phyloP scores from a whole-genome alignment of 768 basidiomycete genomes.

The Trametes elegans region DNA sequence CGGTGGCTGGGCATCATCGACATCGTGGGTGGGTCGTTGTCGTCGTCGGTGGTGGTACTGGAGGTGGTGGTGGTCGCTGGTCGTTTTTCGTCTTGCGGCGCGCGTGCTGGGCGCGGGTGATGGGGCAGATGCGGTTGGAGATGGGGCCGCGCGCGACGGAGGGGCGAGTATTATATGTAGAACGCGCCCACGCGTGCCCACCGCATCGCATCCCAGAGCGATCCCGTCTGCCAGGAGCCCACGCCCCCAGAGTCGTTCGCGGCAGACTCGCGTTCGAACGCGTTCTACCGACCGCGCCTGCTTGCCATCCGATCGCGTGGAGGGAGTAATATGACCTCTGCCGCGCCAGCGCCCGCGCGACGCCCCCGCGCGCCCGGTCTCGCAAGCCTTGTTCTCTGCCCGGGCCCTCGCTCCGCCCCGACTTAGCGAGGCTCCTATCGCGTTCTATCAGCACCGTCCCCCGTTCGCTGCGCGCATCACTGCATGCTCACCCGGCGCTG shows the following conservation, averaged over 20 bases:
- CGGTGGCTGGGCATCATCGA: neutral
- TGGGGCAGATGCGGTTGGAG: too few species aligned
- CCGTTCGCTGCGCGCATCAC: neutral
- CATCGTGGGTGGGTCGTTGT: too few species aligned
- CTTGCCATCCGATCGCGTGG: neutral
- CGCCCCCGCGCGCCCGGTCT: neutral
- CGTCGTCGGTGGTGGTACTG: neutral
- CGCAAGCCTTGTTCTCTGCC: neutral
- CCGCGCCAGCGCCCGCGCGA: neutral
- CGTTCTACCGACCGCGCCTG: neutral
- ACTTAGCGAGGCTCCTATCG: constrained; percentile 6
- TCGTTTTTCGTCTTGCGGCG: too few species aligned
- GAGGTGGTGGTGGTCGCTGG: neutral
- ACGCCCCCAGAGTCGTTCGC: neutral
- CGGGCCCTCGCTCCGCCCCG: neutral
- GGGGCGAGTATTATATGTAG: too few species aligned
- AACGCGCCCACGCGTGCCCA: too few species aligned
- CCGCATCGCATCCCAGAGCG: too few species aligned
- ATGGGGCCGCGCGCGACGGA: too few species aligned
- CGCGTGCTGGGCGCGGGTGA: too few species aligned
- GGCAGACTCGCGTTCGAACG: neutral
- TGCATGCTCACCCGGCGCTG: constrained; percentile 1
- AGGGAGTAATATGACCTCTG: neutral
- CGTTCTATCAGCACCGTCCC: constrained; percentile 1
- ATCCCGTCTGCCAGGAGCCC: neutral